Percentiles rank a stretch among this genome's conserved stretches.
Evolutionary conservation across 2,329 filamentous ascomycete genomes (phyloP).

Genomic region (Leptographium radiaticola): DNA sequence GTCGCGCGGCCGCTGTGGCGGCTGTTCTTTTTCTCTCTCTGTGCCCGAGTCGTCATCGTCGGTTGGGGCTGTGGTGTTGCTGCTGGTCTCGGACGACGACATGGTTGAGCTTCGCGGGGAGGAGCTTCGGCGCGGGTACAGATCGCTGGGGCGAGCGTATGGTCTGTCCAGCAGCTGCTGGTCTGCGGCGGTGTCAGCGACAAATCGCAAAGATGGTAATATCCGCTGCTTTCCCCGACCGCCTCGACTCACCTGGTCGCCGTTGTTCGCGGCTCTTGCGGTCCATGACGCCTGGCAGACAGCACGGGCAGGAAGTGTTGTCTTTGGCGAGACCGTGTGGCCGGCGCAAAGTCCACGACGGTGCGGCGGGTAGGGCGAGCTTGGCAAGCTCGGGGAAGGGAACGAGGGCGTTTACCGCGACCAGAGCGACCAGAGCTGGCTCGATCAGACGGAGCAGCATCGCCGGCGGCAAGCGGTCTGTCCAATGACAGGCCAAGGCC

Average conservation of each 20-base stretch:
- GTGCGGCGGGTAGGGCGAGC: background rate
- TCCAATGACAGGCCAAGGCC: too few relatives aligned
- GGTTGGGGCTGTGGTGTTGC: background rate
- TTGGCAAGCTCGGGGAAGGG: background rate
- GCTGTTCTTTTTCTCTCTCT: background rate
- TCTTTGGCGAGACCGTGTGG: background rate
- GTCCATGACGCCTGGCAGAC: slow-evolving; percentile 2
- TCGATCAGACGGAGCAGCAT: background rate
- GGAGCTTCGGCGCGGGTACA: background rate
- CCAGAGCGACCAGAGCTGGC: background rate
- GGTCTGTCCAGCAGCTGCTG: background rate
- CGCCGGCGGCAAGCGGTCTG: background rate
- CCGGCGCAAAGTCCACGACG: background rate
- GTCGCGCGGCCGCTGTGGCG: background rate
- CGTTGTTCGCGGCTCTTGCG: background rate
- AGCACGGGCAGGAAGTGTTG: background rate
- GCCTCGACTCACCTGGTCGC: background rate
- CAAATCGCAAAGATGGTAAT: too few relatives aligned
- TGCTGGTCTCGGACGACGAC: background rate
- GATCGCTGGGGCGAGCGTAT: background rate
- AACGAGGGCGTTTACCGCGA: background rate
- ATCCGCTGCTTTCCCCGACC: too few relatives aligned
- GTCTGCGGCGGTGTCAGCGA: background rate
- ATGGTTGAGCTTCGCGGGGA: background rate
- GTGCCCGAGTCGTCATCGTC: background rate